phyloP scores from a whole-genome alignment of 352 stramenopile genomes.

The Albugo candida region DNA sequence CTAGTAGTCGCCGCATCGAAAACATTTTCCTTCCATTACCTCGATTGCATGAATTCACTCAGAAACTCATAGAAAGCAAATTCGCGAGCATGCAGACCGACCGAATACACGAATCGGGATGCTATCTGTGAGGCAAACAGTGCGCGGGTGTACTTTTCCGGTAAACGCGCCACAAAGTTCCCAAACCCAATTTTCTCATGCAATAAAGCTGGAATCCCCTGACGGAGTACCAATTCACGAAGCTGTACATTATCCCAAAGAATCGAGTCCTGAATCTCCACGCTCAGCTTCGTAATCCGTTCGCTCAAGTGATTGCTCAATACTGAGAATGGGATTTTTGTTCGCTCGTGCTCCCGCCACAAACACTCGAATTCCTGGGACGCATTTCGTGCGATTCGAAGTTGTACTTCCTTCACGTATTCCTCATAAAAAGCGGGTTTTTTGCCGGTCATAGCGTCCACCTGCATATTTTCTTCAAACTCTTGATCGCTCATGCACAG shows the following conservation, averaged over 20 bases:
- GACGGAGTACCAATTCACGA: constrained; percentile 47
- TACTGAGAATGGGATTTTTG: constrained; percentile 45
- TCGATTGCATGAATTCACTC: constrained; percentile 14
- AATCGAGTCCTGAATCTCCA: constrained; percentile 58
- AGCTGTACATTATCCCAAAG: constrained; percentile 50
- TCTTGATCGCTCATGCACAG: constrained; percentile 52
- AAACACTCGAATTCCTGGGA: constrained; percentile 71
- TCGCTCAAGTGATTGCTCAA: constrained; percentile 61
- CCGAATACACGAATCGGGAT: constrained; percentile 63
- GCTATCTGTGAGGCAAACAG: constrained; percentile 70
- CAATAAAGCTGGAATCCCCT: constrained; percentile 57
- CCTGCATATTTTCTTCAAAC: constrained; percentile 67
- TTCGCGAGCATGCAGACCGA: constrained; percentile 42
- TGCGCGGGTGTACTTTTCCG: constrained; percentile 56
- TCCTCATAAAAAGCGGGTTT: constrained; percentile 49
- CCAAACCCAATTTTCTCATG: constrained; percentile 30
- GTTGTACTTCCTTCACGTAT: constrained; percentile 66
- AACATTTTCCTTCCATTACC: neutral
- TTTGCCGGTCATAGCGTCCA: constrained; percentile 30
- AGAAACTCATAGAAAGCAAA: constrained; percentile 81
- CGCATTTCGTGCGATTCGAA: constrained; percentile 60
- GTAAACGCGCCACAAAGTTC: constrained; percentile 43
- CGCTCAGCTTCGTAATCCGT: constrained; percentile 60
- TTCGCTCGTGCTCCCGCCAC: constrained; percentile 53
- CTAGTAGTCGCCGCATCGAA: neutral